Evolutionary conservation across 2,329 filamentous ascomycete genomes (phyloP).

Genomic region (Calonectria crousiana): DNA sequence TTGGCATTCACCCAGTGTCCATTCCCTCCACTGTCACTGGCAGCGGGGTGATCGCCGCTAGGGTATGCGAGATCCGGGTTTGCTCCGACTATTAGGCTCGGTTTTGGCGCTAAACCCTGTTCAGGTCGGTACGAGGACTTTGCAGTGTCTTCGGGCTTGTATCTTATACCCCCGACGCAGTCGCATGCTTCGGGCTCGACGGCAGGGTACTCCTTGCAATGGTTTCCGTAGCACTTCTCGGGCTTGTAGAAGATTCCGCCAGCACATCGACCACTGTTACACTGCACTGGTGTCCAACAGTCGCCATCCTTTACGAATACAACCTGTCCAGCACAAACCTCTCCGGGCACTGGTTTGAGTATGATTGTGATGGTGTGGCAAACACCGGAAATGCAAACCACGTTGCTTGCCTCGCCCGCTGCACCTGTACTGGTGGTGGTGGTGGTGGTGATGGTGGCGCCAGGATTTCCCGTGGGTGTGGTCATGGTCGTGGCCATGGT

Average conservation of each 20-base stretch:
- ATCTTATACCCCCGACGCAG: background rate
- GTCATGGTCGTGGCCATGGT: too few species aligned
- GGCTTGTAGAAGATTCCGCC: background rate
- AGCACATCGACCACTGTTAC: background rate
- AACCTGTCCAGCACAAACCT: background rate
- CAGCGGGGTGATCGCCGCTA: background rate
- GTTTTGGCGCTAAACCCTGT: background rate
- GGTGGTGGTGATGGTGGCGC: background rate
- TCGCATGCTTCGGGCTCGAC: background rate
- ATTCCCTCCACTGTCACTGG: background rate
- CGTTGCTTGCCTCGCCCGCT: background rate
- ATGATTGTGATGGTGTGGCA: background rate
- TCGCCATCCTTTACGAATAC: background rate
- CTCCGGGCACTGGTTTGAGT: background rate
- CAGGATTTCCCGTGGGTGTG: background rate
- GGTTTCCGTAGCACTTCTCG: background rate
- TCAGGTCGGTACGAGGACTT: background rate
- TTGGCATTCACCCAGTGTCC: background rate
- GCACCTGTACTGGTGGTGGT: background rate
- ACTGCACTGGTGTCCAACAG: background rate
- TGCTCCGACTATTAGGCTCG: background rate
- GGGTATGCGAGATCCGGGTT: background rate
- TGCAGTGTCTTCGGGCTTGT: background rate
- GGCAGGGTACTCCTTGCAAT: background rate
- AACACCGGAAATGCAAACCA: background rate